A percentile compares a stretch with the other conserved stretches of the same genome.
These are phyloP conservation scores for Tetragonia tetragonoides DNA, from an alignment of 148 eudicot genomes.

Conservation along the genomic window DNA sequence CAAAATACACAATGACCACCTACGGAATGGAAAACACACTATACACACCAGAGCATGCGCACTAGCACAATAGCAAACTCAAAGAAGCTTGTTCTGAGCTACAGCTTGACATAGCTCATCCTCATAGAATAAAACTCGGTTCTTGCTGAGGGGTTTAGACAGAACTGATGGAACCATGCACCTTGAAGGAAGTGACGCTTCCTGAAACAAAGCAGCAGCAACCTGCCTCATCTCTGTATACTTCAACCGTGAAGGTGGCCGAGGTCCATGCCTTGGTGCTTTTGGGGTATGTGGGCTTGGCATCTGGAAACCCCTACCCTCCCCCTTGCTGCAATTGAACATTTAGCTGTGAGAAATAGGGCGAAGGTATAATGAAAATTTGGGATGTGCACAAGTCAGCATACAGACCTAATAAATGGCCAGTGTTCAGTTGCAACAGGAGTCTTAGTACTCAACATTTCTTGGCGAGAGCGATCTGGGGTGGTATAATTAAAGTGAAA, in stretches of 20 bases:
- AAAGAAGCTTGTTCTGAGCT: slow-evolving; percentile 90
- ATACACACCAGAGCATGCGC: slow-evolving; percentile 40
- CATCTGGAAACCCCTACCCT: slow-evolving; percentile 44
- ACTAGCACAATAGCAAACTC: slow-evolving; percentile 25
- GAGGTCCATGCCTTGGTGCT: slow-evolving; percentile 95
- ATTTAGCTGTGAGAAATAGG: not conserved
- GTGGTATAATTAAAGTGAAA: slow-evolving; percentile 86
- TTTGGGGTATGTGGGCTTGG: slow-evolving; percentile 80
- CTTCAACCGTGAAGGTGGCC: slow-evolving; percentile 79
- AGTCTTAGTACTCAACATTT: slow-evolving; percentile 67
- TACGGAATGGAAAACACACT: slow-evolving; percentile 28
- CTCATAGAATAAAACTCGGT: slow-evolving; percentile 76
- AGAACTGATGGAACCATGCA: slow-evolving; percentile 75
- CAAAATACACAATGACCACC: slow-evolving; percentile 25
- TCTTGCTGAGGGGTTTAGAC: slow-evolving; percentile 72
- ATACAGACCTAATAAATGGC: slow-evolving; percentile 71
- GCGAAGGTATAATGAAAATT: not conserved
- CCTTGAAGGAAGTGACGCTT: slow-evolving; percentile 65
- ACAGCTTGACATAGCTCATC: slow-evolving; percentile 98
- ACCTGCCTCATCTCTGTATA: slow-evolving; percentile 77
- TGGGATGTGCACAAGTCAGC: not conserved
- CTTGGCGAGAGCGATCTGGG: slow-evolving; percentile 88
- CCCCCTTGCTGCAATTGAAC: slow-evolving; percentile 54
- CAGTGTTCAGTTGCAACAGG: slow-evolving; percentile 81
- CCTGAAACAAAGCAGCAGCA: slow-evolving; percentile 91